Conservation (phyloP, 805 yeast genomes). For the Blastobotrys parvus region DNA sequence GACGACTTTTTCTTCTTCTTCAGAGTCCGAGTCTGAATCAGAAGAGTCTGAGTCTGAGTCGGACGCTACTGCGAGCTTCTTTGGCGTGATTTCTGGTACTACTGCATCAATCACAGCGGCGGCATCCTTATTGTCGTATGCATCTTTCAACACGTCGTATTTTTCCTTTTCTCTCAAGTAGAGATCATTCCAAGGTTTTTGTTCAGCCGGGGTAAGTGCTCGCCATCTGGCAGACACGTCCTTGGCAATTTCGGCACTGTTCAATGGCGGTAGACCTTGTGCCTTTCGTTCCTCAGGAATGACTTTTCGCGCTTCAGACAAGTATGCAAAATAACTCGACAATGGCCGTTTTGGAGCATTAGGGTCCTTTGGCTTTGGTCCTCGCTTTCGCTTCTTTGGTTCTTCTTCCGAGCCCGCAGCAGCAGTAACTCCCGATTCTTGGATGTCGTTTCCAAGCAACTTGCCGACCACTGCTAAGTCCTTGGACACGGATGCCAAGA, state of each 20-base stretch:
- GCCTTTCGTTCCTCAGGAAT: slow-evolving; percentile 60
- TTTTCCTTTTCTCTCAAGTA: slow-evolving; percentile 36
- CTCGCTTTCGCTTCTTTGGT: slow-evolving; percentile 40
- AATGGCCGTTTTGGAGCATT: slow-evolving; percentile 93
- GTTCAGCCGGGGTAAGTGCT: slow-evolving; percentile 57
- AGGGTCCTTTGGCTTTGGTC: slow-evolving; percentile 54
- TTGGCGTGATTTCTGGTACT: too few species aligned
- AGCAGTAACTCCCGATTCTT: slow-evolving; percentile 13
- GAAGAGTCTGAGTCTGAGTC: too few species aligned
- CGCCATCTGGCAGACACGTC: slow-evolving; percentile 78
- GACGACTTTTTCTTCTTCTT: too few species aligned
- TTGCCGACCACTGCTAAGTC: slow-evolving; percentile 17
- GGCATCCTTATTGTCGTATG: slow-evolving; percentile 29
- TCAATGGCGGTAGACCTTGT: slow-evolving; percentile 51
- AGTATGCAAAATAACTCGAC: slow-evolving; percentile 75
- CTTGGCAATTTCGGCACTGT: slow-evolving; percentile 71
- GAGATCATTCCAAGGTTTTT: slow-evolving; percentile 57
- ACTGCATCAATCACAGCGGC: too few species aligned
- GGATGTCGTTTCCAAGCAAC: slow-evolving; percentile 6
- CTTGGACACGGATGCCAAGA: slow-evolving; percentile 23
- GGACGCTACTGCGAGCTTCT: too few species aligned
- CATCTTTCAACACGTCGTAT: slow-evolving; percentile 40
- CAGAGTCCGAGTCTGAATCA: too few species aligned
- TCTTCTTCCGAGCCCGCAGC: slow-evolving; percentile 15
- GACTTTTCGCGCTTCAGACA: slow-evolving; percentile 62